Percentiles rank a stretch among this genome's conserved stretches.
Evolutionary conservation across 1,284 basidiomycete genomes (phyloP).

Genomic region (Apiotrichum veenhuisii): DNA sequence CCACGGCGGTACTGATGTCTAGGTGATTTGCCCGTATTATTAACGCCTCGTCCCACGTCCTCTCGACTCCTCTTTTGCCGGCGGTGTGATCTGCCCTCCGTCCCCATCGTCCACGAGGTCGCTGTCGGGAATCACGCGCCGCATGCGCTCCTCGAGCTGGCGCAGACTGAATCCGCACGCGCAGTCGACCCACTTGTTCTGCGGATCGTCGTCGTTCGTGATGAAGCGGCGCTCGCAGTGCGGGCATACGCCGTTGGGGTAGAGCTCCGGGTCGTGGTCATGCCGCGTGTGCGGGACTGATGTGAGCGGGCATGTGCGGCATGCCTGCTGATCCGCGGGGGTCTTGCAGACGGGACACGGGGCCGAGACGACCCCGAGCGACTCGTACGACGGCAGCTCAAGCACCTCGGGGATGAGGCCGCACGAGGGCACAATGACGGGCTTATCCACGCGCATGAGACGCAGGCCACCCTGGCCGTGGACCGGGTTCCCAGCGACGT

Average conservation of each 20-base stretch:
- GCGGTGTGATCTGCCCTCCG: background rate
- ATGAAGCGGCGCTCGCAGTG: slow-evolving; percentile 24
- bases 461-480: slow-evolving; percentile 31
- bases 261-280: slow-evolving; percentile 26
- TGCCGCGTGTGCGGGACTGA: slow-evolving; percentile 27
- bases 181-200: slow-evolving; percentile 24
- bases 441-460: slow-evolving; percentile 38
- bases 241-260: slow-evolving; percentile 29
- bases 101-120: background rate
- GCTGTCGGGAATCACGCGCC: slow-evolving; percentile 7
- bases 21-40: too few relatives aligned
- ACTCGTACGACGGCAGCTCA: slow-evolving; percentile 20
- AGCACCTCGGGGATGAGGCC: slow-evolving; percentile 19
- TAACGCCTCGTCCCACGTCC: too few relatives aligned
- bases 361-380: slow-evolving; percentile 9
- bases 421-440: slow-evolving; percentile 37
- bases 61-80: background rate
- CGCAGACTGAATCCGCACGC: slow-evolving; percentile 23
- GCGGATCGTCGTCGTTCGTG: slow-evolving; percentile 20
- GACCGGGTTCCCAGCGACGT: slow-evolving; percentile 24
- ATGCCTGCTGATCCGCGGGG: slow-evolving; percentile 14
- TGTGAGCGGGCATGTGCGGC: slow-evolving; percentile 22
- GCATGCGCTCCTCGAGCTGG: slow-evolving; percentile 22
- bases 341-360: slow-evolving; percentile 23
- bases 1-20: too few relatives aligned